Evolutionary conservation across 371 early-diverging fungal species (phyloP), one percentile per base, ranked within the genome.

Genomic region (Circinella umbellata): DNA sequence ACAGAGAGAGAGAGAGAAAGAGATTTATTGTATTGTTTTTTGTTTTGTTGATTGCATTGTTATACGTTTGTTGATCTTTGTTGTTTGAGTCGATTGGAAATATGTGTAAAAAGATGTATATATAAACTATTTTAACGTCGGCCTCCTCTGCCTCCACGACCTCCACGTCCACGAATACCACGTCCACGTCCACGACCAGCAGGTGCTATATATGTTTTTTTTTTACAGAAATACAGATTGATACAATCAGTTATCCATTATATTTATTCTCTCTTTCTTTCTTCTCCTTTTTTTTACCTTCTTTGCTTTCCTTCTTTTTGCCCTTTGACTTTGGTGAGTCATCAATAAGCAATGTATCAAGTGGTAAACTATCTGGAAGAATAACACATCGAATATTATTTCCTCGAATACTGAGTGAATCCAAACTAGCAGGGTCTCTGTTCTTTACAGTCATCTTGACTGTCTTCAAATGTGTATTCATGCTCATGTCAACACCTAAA

Each of bases 381-480:
- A 99, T 95, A 60, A 92, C 95, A 82, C 96, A 96, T 67, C 99
- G 91, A 64, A 99, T 92, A 69, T 91, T 98, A 88, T 92, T 96
- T 49, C 99, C 99, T 67, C 99, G 93, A 64, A 99, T 89, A 73
- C 94, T 92, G 57, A 99, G 84, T 17, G 95, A 86, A 73, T 99
- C 99, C 54, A 99, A 85, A 66, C 86, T 88, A 65, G 89, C 85
- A 18, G 99, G 95, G 69, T 98, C 97, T 84, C 92, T 92, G 84
- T 91, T 92, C 79, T 94, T 93, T 39, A 97, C 93, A 1, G 98
- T 98, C 98, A 98, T 95, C 81, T 98, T 98, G 67, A 98, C 99
- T 18, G 93, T 92, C 77, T 97, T 97, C 81, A 99, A 86, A 80
- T 98, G 98, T 68, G 96, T 98, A 81, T 99, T 99, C 99, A 99